Evolutionary conservation across 192 early-diverging fungal species (phyloP), one percentile per base, ranked within the genome.

Genomic region (Entomortierella lignicola): DNA sequence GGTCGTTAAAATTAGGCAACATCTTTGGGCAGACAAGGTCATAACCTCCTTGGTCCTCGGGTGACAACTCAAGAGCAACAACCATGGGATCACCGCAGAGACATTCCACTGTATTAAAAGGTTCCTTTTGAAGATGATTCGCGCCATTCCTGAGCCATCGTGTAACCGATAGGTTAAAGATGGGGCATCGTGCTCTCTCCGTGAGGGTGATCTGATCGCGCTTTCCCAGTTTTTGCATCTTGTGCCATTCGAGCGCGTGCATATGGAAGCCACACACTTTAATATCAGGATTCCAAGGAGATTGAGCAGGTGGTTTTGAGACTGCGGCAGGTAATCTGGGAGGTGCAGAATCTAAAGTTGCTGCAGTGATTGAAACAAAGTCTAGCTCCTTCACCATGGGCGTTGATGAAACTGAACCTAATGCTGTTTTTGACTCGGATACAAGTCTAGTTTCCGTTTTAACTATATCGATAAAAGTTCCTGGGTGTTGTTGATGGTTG

Each of bases 201-300:
- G 51, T 37, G 3, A 79, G 29, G 2, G 42, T 62, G n/a, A 79
- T 11, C 8, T 20, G 31, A 4, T 60, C 63, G 0, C 60, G 17
- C 0, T 7, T 8, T 11, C 12, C 12, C 8, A 79, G 25, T 1
- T 29, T 23, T 31, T 79, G 67, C 43, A 79, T 66, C 20, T 39
- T 55, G 37, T 60, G 67, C 67, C 68, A 79, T 32, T 79, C 75
- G 8, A 79, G 54, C 17, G 67, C 75, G 44, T 79, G 75, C 75
- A 79, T 79, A 55, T 79, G 75, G 32, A 79, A 79, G 7, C 75
- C 75, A 47, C 75, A 79, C 4, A 79, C 75, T 18, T 59, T 77
- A 30, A 21, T 10, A 11, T 63, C 44, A 0, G 44, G 57, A 25
- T 2, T 43, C n/a, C 21, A 8, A 20, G 23, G 20, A 15, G 2